A percentile compares a stretch with the other conserved stretches of the same genome.
phyloP scores from a whole-genome alignment of 495 filamentous ascomycete species.

The Neurospora sp. region DNA sequence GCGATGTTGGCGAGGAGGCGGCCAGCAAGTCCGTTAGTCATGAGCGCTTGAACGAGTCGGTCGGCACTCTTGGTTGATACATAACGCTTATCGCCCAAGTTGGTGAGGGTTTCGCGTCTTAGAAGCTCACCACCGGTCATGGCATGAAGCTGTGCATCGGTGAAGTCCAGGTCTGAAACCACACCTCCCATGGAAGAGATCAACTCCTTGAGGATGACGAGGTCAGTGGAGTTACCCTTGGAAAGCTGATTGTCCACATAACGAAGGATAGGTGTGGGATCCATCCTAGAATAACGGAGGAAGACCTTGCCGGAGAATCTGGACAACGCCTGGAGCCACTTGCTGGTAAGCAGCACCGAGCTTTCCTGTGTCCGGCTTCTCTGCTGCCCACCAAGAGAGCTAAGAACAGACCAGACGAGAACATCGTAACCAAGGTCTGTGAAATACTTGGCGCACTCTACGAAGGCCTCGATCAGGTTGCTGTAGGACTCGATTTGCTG shows the following conservation, averaged over 20 bases:
- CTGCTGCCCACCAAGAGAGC: constrained; percentile 61
- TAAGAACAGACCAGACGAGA: constrained; percentile 78
- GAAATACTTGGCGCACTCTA: constrained; percentile 88
- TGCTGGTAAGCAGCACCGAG: constrained; percentile 70
- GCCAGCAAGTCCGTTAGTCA: constrained; percentile 58
- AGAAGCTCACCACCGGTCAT: constrained; percentile 80
- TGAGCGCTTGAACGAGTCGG: constrained; percentile 68
- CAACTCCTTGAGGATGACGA: constrained; percentile 80
- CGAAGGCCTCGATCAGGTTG: constrained; percentile 85
- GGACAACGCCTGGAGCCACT: constrained; percentile 79
- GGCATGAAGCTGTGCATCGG: constrained; percentile 71
- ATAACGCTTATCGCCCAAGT: constrained; percentile 68
- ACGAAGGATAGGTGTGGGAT: constrained; percentile 73
- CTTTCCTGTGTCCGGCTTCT: constrained; percentile 71
- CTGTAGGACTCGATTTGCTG: constrained; percentile 83
- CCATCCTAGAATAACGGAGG: constrained; percentile 70
- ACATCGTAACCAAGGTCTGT: constrained; percentile 89
- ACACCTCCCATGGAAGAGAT: constrained; percentile 90
- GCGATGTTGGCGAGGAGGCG: constrained; percentile 81
- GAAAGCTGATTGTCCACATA: constrained; percentile 79
- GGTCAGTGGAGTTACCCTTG: constrained; percentile 69
- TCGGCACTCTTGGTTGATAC: constrained; percentile 51
- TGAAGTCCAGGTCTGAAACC: constrained; percentile 72
- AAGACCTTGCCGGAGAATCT: constrained; percentile 82
- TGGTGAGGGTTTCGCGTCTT: constrained; percentile 64